A percentile compares a stretch with the other conserved stretches of the same genome.
Evolutionary conservation across 2,329 filamentous ascomycete genomes (phyloP).

Genomic region (Colletotrichum nymphaeae): DNA sequence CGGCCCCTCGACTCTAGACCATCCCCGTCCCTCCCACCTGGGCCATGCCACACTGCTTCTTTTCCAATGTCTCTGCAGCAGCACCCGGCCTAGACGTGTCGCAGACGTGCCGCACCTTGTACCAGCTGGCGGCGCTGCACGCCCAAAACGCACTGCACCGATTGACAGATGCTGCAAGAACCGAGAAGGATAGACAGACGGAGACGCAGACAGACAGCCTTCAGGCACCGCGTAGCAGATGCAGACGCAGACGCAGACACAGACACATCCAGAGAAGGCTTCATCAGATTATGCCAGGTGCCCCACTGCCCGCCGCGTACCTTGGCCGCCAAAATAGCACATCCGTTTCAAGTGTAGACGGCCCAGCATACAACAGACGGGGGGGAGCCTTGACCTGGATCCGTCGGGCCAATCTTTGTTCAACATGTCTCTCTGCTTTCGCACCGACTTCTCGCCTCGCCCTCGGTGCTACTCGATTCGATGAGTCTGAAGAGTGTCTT

Average conservation of each 20-base stretch:
- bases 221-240: conserved; percentile 13
- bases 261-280: not conserved
- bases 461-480: not conserved
- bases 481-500: not conserved
- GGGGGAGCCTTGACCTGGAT: not conserved
- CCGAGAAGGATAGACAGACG: conserved; percentile 1
- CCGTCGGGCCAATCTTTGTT: not conserved
- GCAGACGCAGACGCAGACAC: not conserved
- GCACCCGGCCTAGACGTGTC: conserved; percentile 9
- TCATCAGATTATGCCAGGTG: conserved; percentile 16
- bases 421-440: not conserved
- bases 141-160: conserved; percentile 9
- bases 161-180: conserved; percentile 7
- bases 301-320: conserved; percentile 21
- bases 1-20: conserved; percentile 18
- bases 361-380: not conserved
- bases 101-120: conserved; percentile 28
- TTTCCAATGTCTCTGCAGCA: conserved; percentile 2
- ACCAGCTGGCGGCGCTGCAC: conserved; percentile 27
- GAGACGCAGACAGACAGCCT: not conserved
- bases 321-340: conserved; percentile 31
- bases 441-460: not conserved
- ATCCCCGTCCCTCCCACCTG: not conserved
- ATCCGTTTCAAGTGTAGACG: conserved; percentile 25
- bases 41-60: not conserved